phyloP scores from a whole-genome alignment of 176 grass and related monocot genomes.

The Oryza australiensis region DNA sequence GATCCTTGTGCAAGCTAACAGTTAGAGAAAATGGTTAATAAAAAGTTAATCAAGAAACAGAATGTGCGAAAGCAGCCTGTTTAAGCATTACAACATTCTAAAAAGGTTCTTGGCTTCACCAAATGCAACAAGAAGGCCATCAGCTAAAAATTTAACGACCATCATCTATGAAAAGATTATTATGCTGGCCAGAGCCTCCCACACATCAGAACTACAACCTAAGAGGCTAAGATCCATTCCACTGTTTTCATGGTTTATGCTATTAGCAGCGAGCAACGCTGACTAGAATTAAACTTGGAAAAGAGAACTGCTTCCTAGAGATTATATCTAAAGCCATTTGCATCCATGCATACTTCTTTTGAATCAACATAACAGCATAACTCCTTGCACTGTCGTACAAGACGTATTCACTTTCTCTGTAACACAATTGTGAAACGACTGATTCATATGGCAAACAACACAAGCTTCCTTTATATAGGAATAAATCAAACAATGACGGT shows the following conservation, averaged over 20 bases:
- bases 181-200: background rate
- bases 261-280: background rate
- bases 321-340: background rate
- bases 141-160: background rate
- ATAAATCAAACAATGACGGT: background rate
- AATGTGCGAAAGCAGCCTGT: background rate
- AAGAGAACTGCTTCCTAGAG: background rate
- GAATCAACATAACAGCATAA: background rate
- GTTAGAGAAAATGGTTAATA: slow-evolving; percentile 15
- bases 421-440: background rate
- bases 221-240: background rate
- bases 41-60: background rate
- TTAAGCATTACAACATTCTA: background rate
- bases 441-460: background rate
- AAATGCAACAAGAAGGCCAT: background rate
- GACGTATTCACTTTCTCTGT: background rate
- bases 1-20: slow-evolving; percentile 40
- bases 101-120: background rate
- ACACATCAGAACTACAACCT: background rate
- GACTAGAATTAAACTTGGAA: background rate
- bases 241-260: background rate
- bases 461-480: background rate
- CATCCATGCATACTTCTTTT: background rate
- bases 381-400: background rate
- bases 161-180: background rate